Evolutionary conservation across 2,329 filamentous ascomycete species (phyloP), one percentile per base, ranked within the genome.

Genomic region (Arthroderma sp.): DNA sequence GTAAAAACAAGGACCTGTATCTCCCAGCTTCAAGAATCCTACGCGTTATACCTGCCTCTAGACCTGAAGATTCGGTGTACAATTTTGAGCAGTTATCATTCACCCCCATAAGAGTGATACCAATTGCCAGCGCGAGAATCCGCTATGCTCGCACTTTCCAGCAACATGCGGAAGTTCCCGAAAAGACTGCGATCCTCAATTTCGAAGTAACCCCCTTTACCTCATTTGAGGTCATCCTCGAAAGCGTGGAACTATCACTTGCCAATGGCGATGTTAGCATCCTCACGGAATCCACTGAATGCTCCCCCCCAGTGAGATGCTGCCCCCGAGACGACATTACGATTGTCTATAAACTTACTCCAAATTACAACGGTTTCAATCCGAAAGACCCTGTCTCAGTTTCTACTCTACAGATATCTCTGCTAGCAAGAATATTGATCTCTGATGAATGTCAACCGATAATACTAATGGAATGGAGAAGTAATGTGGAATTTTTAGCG

Each of bases 11-110:
- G 29, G 61, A 69, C 38, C 71, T 75, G 27, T 73, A 72, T 47
- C 65, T 80, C 7, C 74, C 75, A n/a, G 73, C 75, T 27, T 71
- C 73, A 37, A 64, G 73, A 40, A 69, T 79, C 41, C 67, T 72
- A 49, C 74, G 74, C 49, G 71, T 78, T 34, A 66, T 73, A 2
- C 75, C 74, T 1, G 66, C 66, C 8, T 61, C 71, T 5, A 63
- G 68, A 32, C 62, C 64, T 4, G 67, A 71, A 46, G 69, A 72
- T 40, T 62, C 68, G 36, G 61, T 69, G 15, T 70, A 72, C 44
- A 72, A 73, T n/a, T 66, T 79, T 37, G 64, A 69, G 48, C 74
- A 71, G 48, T 67, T 70, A 31, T 68, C 69, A 36, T 68, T 71
- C 40, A 66, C 70, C 42, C 65, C 73, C 1, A 74, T 75, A 47